A percentile compares a stretch with the other conserved stretches of the same genome.
Evolutionary conservation across 2,329 filamentous ascomycete species (phyloP).

Genomic region (Beauveria asiatica): DNA sequence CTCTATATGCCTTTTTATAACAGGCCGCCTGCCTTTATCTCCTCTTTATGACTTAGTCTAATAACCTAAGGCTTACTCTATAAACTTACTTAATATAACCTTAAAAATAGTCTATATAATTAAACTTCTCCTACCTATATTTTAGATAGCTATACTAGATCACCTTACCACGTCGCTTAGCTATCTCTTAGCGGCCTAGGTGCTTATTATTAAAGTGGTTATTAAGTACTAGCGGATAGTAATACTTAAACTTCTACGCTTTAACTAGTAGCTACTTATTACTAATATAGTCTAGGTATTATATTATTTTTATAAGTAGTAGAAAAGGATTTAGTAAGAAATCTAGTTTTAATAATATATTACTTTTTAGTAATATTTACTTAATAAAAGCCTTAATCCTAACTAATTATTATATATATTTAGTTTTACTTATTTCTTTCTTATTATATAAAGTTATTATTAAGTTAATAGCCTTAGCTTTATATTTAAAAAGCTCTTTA

Average conservation of each 20-base stretch:
- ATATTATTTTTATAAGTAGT: conserved; percentile 14
- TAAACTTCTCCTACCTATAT: background rate
- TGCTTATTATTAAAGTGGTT: too few relatives aligned
- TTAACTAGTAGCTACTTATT: conserved; percentile 12
- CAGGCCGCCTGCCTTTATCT: background rate
- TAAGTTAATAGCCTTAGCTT: conserved; percentile 15
- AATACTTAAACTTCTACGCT: background rate
- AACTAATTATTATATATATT: background rate
- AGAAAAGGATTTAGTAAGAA: conserved; percentile 12
- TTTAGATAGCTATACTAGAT: too few relatives aligned
- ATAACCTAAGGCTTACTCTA: background rate
- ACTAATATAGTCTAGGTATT: conserved; percentile 16
- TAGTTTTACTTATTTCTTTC: conserved; percentile 15
- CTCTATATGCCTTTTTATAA: background rate
- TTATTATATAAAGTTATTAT: conserved; percentile 17
- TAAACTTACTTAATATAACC: background rate
- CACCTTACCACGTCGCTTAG: too few relatives aligned
- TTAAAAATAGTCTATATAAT: background rate
- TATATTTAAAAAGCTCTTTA: conserved; percentile 11
- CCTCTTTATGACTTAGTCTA: background rate
- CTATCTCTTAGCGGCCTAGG: too few relatives aligned
- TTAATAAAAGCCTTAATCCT: background rate
- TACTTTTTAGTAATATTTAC: background rate
- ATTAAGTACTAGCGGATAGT: too few relatives aligned
- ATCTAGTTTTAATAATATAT: background rate